phyloP scores from a whole-genome alignment of 2,329 filamentous ascomycete species.

The Escovopsis sp. region DNA sequence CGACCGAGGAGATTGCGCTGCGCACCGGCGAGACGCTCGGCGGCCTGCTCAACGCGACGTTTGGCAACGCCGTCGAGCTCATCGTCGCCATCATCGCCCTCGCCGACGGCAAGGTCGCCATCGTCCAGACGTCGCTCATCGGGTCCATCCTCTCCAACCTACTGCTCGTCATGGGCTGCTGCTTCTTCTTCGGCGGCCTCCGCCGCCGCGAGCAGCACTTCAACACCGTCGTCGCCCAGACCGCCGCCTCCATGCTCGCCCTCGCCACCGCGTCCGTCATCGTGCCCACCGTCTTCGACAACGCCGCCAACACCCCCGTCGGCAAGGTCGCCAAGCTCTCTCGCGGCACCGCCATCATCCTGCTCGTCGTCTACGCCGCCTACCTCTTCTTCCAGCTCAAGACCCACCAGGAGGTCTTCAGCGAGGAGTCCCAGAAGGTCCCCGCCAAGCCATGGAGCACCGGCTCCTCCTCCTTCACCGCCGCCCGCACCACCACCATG shows the following conservation, averaged over 20 bases:
- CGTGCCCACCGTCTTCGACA: conserved; percentile 75
- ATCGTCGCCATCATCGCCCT: conserved; percentile 82
- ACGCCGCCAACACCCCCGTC: conserved; percentile 25
- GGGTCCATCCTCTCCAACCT: conserved; percentile 87
- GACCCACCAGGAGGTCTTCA: conserved; percentile 70
- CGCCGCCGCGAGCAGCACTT: conserved; percentile 73
- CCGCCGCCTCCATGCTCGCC: conserved; percentile 66
- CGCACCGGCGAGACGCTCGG: conserved; percentile 74
- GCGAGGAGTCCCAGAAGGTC: conserved; percentile 63
- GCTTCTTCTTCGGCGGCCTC: conserved; percentile 77
- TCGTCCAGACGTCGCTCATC: conserved; percentile 86
- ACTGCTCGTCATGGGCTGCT: conserved; percentile 79
- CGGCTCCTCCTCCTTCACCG: conserved; percentile 8
- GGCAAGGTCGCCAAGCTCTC: conserved; percentile 47
- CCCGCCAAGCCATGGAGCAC: conserved; percentile 37
- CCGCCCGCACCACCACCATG: too few species aligned
- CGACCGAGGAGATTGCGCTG: conserved; percentile 79
- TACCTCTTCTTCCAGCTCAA: conserved; percentile 89
- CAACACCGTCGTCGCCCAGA: conserved; percentile 85
- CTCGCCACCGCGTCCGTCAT: conserved; percentile 70
- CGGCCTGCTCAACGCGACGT: conserved; percentile 78
- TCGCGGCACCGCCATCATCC: conserved; percentile 61
- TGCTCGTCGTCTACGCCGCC: conserved; percentile 67
- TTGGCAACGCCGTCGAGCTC: conserved; percentile 83
- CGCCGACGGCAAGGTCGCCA: conserved; percentile 55